A percentile compares a stretch with the other conserved stretches of the same genome.
These are phyloP conservation scores for Orychophragmus violaceus DNA, from an alignment of 345 rosid genomes.

Conservation along the genomic window DNA sequence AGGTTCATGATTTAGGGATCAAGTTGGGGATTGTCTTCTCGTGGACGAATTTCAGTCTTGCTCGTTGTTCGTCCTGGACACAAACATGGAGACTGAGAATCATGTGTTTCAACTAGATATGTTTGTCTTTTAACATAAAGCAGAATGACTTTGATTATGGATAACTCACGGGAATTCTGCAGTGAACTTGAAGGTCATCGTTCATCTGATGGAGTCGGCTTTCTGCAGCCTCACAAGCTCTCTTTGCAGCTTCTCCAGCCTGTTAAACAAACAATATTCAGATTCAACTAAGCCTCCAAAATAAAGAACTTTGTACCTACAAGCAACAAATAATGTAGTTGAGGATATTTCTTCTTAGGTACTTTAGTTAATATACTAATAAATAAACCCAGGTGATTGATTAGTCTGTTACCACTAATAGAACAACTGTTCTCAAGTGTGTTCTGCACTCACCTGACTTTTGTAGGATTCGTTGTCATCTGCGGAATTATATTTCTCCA, in stretches of 20 bases:
- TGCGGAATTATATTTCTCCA: conserved; percentile 39
- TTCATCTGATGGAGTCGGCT: conserved; percentile 51
- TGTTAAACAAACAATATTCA: conserved; percentile 11
- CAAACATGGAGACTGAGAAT: conserved; percentile 15
- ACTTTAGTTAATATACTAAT: no score
- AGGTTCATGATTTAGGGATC: conserved; percentile 10
- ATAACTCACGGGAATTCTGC: conserved; percentile 53
- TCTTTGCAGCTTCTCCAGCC: conserved; percentile 57
- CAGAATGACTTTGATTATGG: conserved; percentile 23
- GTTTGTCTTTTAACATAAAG: conserved; percentile 9
- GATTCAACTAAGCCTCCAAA: no score
- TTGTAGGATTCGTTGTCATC: no score
- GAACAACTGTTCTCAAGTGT: no score
- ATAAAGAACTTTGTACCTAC: no score
- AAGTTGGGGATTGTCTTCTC: conserved; percentile 31
- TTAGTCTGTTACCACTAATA: not conserved
- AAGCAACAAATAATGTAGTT: no score
- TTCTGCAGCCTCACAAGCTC: conserved; percentile 51
- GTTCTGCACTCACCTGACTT: conserved; percentile 34
- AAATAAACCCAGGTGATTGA: no score
- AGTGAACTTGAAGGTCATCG: conserved; percentile 54
- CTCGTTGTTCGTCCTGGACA: conserved; percentile 45
- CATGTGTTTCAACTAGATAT: conserved; percentile 15
- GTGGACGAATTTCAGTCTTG: conserved; percentile 52
- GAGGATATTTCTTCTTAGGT: no score